A percentile compares a stretch with the other conserved stretches of the same genome.
phyloP scores from a whole-genome alignment of 495 filamentous ascomycete genomes.

The Tuber umbilicatum region DNA sequence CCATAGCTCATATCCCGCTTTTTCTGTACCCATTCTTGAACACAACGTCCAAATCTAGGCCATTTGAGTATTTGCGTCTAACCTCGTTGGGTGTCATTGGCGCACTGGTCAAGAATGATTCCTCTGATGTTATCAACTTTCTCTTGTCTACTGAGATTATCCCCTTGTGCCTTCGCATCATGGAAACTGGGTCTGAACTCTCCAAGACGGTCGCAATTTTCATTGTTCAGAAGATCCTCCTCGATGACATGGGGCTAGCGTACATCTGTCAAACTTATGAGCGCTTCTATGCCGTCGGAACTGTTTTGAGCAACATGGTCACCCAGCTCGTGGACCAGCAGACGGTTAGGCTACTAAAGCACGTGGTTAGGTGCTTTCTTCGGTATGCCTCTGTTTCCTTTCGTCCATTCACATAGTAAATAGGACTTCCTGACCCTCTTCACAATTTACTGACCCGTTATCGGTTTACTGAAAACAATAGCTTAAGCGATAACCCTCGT shows the following conservation, averaged over 20 bases:
- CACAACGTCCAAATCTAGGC: constrained; percentile 95
- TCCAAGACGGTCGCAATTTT: constrained; percentile 99
- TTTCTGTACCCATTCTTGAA: constrained; percentile 99
- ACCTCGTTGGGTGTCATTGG: constrained; percentile 98
- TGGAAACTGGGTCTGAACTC: constrained; percentile 97
- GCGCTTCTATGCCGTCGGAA: constrained; percentile 97
- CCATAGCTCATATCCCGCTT: constrained; percentile 87
- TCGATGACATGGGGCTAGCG: constrained; percentile 93
- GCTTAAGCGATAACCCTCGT: constrained; percentile 90
- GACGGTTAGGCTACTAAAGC: constrained; percentile 91
- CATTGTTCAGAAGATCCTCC: constrained; percentile 98
- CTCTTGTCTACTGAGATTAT: constrained; percentile 98
- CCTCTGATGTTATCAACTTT: constrained; percentile 97
- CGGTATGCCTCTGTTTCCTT: constrained; percentile 53
- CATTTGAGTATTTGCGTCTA: constrained; percentile 95
- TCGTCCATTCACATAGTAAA: neutral
- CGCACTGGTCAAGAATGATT: constrained; percentile 97
- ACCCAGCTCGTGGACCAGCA: constrained; percentile 94
- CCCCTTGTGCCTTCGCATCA: constrained; percentile 92
- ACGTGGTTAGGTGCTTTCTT: constrained; percentile 95
- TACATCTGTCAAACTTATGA: constrained; percentile 99
- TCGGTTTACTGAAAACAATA: constrained; percentile 44
- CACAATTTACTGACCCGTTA: neutral
- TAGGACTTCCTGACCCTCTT: neutral
- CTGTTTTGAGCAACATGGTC: constrained; percentile 98